Evolutionary conservation across 768 basidiomycete genomes (phyloP).

Genomic region (Baorangia bicolor): DNA sequence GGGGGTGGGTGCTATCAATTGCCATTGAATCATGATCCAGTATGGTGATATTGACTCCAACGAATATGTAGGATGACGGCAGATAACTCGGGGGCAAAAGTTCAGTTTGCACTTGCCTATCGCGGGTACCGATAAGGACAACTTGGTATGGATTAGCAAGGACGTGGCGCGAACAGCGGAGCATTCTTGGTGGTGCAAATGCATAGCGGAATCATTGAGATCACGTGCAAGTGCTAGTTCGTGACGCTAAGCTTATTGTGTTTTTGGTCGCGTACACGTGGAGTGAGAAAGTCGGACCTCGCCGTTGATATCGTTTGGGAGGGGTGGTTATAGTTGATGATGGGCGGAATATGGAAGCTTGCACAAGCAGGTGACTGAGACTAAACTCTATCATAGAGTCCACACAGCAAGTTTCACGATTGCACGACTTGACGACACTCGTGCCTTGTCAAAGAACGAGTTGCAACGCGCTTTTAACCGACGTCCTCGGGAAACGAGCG

Average conservation of each 20-base stretch:
- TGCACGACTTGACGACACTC: background rate
- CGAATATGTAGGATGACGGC: background rate
- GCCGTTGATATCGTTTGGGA: background rate
- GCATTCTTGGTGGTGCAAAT: too few species aligned
- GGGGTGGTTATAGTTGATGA: background rate
- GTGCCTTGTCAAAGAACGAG: conserved; percentile 5
- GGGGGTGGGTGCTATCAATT: conserved; percentile 3
- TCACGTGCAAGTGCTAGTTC: background rate
- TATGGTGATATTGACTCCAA: background rate
- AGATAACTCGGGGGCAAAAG: background rate
- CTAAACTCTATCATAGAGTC: background rate
- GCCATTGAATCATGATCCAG: background rate
- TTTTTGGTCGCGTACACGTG: background rate
- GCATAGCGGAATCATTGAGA: background rate
- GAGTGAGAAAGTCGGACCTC: background rate
- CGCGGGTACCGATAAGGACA: background rate
- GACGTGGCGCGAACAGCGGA: background rate
- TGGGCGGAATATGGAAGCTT: background rate
- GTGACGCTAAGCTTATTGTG: conserved; percentile 1
- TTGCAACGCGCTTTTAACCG: conserved; percentile 18
- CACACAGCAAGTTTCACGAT: background rate
- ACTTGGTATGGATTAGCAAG: background rate
- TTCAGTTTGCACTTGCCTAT: background rate
- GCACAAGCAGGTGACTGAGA: conserved; percentile 1
- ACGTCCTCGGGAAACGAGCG: conserved; percentile 19